A percentile compares a stretch with the other conserved stretches of the same genome.
These are phyloP conservation scores for Suillus plorans DNA, from an alignment of 768 basidiomycete species.

Conservation along the genomic window DNA sequence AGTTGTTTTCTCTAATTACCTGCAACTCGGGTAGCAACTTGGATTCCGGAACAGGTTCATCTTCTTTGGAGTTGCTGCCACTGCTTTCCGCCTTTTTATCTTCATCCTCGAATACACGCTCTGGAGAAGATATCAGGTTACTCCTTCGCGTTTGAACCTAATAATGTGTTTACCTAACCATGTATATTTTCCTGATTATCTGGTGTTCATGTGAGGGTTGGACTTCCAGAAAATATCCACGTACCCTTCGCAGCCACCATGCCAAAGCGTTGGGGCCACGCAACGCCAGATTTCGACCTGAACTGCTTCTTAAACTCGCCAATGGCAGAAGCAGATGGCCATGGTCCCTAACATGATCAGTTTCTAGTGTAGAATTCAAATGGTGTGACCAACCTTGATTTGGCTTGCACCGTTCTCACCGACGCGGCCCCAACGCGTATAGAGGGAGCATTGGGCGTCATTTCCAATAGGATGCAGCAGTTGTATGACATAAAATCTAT, in stretches of 20 bases:
- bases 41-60: slow-evolving; percentile 45
- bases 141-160: neutral
- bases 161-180: slow-evolving; percentile 48
- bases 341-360: slow-evolving; percentile 45
- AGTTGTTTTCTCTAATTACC: slow-evolving; percentile 23
- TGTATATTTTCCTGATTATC: slow-evolving; percentile 52
- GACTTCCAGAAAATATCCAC: neutral
- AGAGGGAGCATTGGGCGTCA: slow-evolving; percentile 36
- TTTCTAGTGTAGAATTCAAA: neutral
- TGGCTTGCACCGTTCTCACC: slow-evolving; percentile 54
- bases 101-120: slow-evolving; percentile 55
- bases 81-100: slow-evolving; percentile 34
- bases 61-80: slow-evolving; percentile 22
- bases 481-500: slow-evolving; percentile 54
- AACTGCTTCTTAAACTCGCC: slow-evolving; percentile 63
- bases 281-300: slow-evolving; percentile 48
- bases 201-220: neutral
- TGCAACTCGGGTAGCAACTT: slow-evolving; percentile 45
- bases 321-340: slow-evolving; percentile 36
- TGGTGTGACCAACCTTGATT: slow-evolving; percentile 39
- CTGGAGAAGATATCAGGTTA: slow-evolving; percentile 24
- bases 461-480: slow-evolving; percentile 50
- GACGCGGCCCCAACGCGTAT: slow-evolving; percentile 62
- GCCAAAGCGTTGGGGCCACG: slow-evolving; percentile 50
- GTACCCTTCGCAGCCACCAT: slow-evolving; percentile 53